phyloP scores from a whole-genome alignment of 176 grass and related monocot genomes.

The Triticum monococcum region DNA sequence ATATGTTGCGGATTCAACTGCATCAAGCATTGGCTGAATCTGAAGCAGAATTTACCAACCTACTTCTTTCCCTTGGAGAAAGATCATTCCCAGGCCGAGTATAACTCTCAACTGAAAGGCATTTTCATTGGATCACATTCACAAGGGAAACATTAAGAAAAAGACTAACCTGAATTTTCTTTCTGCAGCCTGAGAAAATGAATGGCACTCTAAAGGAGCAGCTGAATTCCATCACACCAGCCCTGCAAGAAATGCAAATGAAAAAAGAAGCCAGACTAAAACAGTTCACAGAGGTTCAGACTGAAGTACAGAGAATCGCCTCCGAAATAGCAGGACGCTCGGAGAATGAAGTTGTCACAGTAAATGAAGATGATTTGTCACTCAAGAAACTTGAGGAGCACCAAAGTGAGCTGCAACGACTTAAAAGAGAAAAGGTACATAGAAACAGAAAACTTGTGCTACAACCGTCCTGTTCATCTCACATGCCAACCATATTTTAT shows the following conservation, averaged over 20 bases:
- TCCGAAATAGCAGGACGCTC: slow-evolving; percentile 69
- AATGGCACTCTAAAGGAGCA: slow-evolving; percentile 83
- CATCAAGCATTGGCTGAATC: slow-evolving; percentile 97
- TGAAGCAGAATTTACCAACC: slow-evolving; percentile 88
- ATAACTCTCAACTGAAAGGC: slow-evolving; percentile 16
- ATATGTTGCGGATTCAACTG: slow-evolving; percentile 70
- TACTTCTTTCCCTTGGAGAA: slow-evolving; percentile 96
- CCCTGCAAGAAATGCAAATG: slow-evolving; percentile 95
- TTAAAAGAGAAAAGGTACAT: slow-evolving; percentile 86
- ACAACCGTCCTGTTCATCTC: background rate
- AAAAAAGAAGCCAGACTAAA: slow-evolving; percentile 78
- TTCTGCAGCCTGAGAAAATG: slow-evolving; percentile 86
- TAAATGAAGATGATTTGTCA: slow-evolving; percentile 87
- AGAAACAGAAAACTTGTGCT: background rate
- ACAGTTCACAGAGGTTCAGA: slow-evolving; percentile 77
- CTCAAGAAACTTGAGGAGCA: slow-evolving; percentile 86
- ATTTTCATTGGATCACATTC: background rate
- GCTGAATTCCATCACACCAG: slow-evolving; percentile 87
- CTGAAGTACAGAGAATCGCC: slow-evolving; percentile 72
- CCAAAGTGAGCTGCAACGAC: slow-evolving; percentile 70
- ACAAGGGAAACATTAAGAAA: background rate
- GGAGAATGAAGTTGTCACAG: slow-evolving; percentile 41
- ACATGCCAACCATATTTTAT: background rate
- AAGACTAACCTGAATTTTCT: slow-evolving; percentile 40
- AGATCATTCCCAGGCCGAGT: slow-evolving; percentile 82